Conservation (phyloP, 805 yeast species). For the Pichia eremophila region DNA sequence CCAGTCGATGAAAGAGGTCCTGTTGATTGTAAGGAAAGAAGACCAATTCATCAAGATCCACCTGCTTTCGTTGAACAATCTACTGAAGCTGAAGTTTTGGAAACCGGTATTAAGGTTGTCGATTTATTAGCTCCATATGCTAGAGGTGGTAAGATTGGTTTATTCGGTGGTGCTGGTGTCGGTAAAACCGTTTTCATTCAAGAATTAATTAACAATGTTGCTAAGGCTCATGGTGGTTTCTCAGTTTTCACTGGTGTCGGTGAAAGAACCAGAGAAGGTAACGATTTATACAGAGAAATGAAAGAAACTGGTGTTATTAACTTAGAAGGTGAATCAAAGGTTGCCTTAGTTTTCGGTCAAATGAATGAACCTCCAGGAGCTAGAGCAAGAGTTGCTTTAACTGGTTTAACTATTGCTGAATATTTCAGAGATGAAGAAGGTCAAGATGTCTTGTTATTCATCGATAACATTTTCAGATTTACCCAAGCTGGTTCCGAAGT, state of each 20-base stretch:
- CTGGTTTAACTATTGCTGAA: slow-evolving; percentile 99
- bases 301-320: slow-evolving; percentile 99
- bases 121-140: slow-evolving; percentile 99
- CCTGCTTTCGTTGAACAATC: slow-evolving; percentile 95
- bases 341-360: slow-evolving; percentile 98
- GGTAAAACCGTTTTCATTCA: slow-evolving; percentile 99
- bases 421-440: slow-evolving; percentile 99
- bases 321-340: slow-evolving; percentile 99
- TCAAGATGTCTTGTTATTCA: slow-evolving; percentile 98
- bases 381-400: slow-evolving; percentile 98
- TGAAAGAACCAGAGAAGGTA: slow-evolving; percentile 99
- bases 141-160: slow-evolving; percentile 99
- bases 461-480: slow-evolving; percentile 99
- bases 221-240: slow-evolving; percentile 99
- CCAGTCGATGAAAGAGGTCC: slow-evolving; percentile 99
- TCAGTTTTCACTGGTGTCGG: slow-evolving; percentile 99
- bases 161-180: slow-evolving; percentile 99
- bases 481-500: slow-evolving; percentile 99
- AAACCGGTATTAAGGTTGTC: slow-evolving; percentile 99
- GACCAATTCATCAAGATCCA: slow-evolving; percentile 98
- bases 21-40: slow-evolving; percentile 80
- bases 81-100: slow-evolving; percentile 95
- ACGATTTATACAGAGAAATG: slow-evolving; percentile 99
- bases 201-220: slow-evolving; percentile 98
- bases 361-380: slow-evolving; percentile 99